Base-by-base conservation (phyloP, 192 early-diverging fungal genomes). In the Dissophora globulifera region DNA sequence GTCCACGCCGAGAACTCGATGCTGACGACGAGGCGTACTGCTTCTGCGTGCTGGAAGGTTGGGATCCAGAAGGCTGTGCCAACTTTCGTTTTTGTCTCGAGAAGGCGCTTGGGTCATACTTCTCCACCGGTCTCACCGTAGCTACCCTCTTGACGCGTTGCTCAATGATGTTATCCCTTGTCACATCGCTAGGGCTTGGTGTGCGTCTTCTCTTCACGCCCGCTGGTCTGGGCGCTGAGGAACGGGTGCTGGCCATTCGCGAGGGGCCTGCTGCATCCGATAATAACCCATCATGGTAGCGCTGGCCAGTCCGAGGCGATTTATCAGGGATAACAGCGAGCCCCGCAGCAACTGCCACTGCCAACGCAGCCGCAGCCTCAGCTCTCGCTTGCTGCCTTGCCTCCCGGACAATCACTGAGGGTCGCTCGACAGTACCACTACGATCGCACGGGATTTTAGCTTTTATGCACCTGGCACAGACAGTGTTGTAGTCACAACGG, bases 391-490 rank as follows among this genome's bases (percentile, higher is more conserved):
- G 56, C 20, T 59, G 51, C 17, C 63, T 64, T 11, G 72, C 72
- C 20, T 65, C 72, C 10, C 72, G 56, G 15, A 76, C 72, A 50
- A 76, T 76, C 12, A 76, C 58, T 2, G 58, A 54, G 17, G 72
- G 72, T 40, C 72, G 62, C n/a, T 76, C 72, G 26, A 76, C 72
- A 6, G 72, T 76, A 23, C 62, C 72, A 15, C 57, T 67, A 12
- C 72, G 63, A 26, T 76, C 72, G 23, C 72, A 76, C 20, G 63
- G 72, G 19, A 76, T 76, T 25, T 76, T 76, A 10, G 72, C 72
- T 48, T 76, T 76, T 51, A 57, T 49, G 53, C 72, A 76, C 2
- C 72, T 56, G 17, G 35, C 43, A 43, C 72, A 76, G 19, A 76
- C 58, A 2, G 56, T 58, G 30, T 76, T 76, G 20, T 61, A 76